A percentile compares a stretch with the other conserved stretches of the same genome.
These are phyloP conservation scores for Plantago ovata DNA, from an alignment of 257 asterid genomes.

Conservation along the genomic window DNA sequence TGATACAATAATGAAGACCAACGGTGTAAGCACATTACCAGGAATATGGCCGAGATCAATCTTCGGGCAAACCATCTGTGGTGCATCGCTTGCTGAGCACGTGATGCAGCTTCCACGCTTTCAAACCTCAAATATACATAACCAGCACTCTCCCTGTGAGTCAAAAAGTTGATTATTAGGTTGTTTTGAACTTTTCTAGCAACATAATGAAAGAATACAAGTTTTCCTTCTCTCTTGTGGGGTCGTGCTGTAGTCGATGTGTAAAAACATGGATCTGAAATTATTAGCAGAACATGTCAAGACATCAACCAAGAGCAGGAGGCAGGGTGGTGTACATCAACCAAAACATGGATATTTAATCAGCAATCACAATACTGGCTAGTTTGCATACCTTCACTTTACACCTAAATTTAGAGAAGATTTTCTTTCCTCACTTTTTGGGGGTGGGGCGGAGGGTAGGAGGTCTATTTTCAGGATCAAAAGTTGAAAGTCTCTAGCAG, in stretches of 20 bases:
- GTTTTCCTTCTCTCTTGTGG: background rate
- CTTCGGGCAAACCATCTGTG: constrained; percentile 98
- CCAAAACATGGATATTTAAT: too few species aligned
- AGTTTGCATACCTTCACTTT: too few species aligned
- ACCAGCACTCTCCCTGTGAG: constrained; percentile 81
- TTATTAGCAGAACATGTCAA: background rate
- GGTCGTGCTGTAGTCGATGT: background rate
- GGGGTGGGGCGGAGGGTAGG: too few species aligned
- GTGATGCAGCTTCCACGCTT: constrained; percentile 68
- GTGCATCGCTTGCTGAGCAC: constrained; percentile 97
- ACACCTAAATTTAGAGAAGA: too few species aligned
- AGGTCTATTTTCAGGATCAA: too few species aligned
- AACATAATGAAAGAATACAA: background rate
- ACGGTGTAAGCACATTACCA: constrained; percentile 45
- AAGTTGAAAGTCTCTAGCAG: too few species aligned
- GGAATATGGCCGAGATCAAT: constrained; percentile 86
- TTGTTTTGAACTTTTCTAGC: background rate
- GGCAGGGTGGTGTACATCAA: too few species aligned
- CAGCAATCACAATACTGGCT: too few species aligned
- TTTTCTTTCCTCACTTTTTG: too few species aligned
- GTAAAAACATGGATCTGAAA: background rate
- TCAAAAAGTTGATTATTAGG: constrained; percentile 14
- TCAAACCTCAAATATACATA: constrained; percentile 89
- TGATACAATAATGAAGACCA: too few species aligned
- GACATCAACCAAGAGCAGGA: background rate